Evolutionary conservation across 345 rosid genomes (phyloP), one percentile per base, ranked within the genome.

Genomic region (Arabis alpina): DNA sequence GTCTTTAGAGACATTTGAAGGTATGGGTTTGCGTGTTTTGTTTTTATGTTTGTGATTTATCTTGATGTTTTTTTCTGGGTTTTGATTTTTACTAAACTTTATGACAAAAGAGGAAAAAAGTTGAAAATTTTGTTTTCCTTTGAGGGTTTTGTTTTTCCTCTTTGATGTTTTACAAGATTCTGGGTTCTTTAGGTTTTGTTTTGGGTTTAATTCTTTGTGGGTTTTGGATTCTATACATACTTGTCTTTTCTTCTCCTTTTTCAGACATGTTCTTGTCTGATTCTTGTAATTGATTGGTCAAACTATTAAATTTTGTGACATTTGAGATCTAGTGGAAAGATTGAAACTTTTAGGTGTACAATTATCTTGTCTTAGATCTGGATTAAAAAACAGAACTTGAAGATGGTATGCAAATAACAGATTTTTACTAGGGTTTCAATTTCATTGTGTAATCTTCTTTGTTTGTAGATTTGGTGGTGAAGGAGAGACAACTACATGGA

Each of bases 401-500:
- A 54, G 64, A 24, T 41, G 32, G 11, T 16, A 0, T 2, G 37
- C 14, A 25, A 19, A 50, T 10, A 16, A 61, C 16, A 61, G 2
- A 25, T 41, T 14, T 41, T 14, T 43, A n/a, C 8, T 11, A 48
- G 25, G 23, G 64, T 39, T 61, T 28, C 3, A 8, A 7, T 5
- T 47, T 62, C 30, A 45, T 61, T n/a, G 16, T 56, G 42, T 63
- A 10, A 63, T 16, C 42, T 60, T 68, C 34, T 37, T 48, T 28
- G 4, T 47, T 42, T 64, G 40, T 66, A 63, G 79, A 63, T 45
- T 64, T 4, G 13, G 19, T n/a, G 51, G 7, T 25, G 64, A 25
- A 72, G 65, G 23, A 69, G 65, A 19, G 23, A 19, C 23, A 19
- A 19, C 23, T 19, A 19, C 70, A 85, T 88, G 93, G 91, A 77